Base-by-base conservation (phyloP, 2,329 filamentous ascomycete species). In the Bipolaris oryzae region DNA sequence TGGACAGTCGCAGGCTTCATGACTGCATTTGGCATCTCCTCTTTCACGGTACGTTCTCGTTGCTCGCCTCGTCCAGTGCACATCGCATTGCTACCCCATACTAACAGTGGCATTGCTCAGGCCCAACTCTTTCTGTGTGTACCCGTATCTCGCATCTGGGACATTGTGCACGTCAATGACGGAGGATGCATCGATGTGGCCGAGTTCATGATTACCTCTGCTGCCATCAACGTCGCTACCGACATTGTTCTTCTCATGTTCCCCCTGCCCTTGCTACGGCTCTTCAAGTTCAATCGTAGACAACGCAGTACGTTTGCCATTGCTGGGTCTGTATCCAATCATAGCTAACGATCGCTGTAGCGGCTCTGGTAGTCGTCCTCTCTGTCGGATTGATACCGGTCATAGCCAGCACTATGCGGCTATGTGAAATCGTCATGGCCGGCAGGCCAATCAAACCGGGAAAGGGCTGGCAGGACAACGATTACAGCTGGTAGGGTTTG, bases 371-470 rank as follows among this genome's bases (percentile, higher is more conserved):
- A 20, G 7, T 71, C 18, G 66, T 71, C 38, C 67, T 71, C 49
- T 68, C 66, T 7, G 62, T 72, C 34, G 69, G 70, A 5, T 50
- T 71, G 11, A 62, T 72, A 9, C 69, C 70, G 1, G 62, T 71
- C 5, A 23, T 69, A 16, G 68, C 70, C 20, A 71, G 68, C 38
- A 66, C 62, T 6, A 69, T 69, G 58, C 66, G 70, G 6, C 59
- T 71, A 9, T 67, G 58, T 47, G 67, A 71, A 23, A 67, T 73
- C 18, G 39, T 64, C 23, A 68, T 64, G 61, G 57, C 63, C 20
- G 60, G 56, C 25, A 44, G 55, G 33, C 52, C 55, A 28, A 21
- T 62, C 9, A 46, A 54, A 18, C 18, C 28, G 16, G 63, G 62
- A 9, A 49, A 39, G 25, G 43, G 53, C 10, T 66, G 67, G 60